Base-by-base conservation (phyloP, 345 rosid genomes). In the Excoecaria agallocha region DNA sequence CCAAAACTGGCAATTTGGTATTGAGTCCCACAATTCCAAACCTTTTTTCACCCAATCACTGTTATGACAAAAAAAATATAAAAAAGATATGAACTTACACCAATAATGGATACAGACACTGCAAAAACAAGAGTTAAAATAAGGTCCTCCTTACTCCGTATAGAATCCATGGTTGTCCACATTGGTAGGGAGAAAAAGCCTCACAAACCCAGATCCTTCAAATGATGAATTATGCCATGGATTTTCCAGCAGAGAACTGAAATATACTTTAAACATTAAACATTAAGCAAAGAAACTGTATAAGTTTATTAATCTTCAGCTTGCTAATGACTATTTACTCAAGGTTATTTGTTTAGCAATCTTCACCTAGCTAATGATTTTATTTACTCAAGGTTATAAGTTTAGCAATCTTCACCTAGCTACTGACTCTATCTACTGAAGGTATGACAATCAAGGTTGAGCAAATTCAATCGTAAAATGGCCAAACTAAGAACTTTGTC, bases 1-100 rank as follows among this genome's bases (percentile, higher is more conserved):
- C 99, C 99, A 95, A 82, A 95, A 95, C 72, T 90, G 99, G 81
- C 96, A 95, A 80, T 93, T 95, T 48, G 99, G 98, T 76, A 95
- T 82, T 0, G 96, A 85, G 85, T 93, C 96, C 99, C 99, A 95
- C 72, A 90, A 72, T 71, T 82, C 88, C 75, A 95, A 74, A 77
- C 85, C 87, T 79, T 86, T 85, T 78, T 73, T 79, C 35, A 95
- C 81, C 98, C 97, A 89, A 79, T 87, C 86, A 78, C 99, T 95
- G 89, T 74, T 81, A 84, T 55, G 79, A 61, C 82, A 72, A 65
- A n/a, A n/a, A n/a, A n/a, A n/a, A n/a, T n/a, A n/a, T n/a, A n/a
- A n/a, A n/a, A 68, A 22, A 22, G 37, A 72, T 49, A 22, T 76
- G 51, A 77, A 50, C n/a, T 74, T 71, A 49, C 65, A 63, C 65